phyloP scores from a whole-genome alignment of 306 rosid species.

The Vachellia pachyceras region DNA sequence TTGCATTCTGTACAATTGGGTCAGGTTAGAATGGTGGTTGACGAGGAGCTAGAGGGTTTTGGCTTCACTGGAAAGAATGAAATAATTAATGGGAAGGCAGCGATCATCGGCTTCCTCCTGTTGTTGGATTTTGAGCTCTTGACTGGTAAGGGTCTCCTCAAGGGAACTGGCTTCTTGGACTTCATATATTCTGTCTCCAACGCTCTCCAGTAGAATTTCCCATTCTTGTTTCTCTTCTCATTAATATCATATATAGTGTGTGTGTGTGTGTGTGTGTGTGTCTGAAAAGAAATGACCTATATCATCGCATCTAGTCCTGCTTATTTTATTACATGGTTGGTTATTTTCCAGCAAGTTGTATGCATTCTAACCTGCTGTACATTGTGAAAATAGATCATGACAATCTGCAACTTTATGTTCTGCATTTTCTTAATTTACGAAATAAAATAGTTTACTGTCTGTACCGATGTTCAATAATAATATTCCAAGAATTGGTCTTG shows the following conservation, averaged over 20 bases:
- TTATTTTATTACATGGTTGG: not conserved
- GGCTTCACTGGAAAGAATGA: constrained; percentile 83
- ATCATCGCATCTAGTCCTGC: not conserved
- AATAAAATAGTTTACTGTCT: not conserved
- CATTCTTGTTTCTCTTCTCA: constrained; percentile 9
- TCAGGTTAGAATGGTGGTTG: constrained; percentile 89
- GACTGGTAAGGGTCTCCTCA: constrained; percentile 91
- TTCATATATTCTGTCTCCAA: constrained; percentile 71
- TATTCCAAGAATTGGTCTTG: not conserved
- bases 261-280: too few species aligned
- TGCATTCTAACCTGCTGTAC: constrained; percentile 30
- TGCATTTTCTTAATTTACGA: not conserved
- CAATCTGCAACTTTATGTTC: constrained; percentile 25
- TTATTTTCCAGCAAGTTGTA: constrained; percentile 23
- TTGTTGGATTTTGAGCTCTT: constrained; percentile 92
- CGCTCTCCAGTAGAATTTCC: constrained; percentile 57
- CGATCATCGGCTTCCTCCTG: constrained; percentile 79
- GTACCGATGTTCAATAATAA: constrained; percentile 21
- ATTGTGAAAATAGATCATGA: constrained; percentile 35
- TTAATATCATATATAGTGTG: not conserved
- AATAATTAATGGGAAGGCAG: constrained; percentile 90
- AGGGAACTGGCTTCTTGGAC: constrained; percentile 98
- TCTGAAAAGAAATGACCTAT: constrained; percentile 10
- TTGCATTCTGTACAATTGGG: constrained; percentile 1
- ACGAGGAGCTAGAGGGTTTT: constrained; percentile 66